phyloP scores from a whole-genome alignment of 2,329 filamentous ascomycete genomes.

The Fusarium graminum region DNA sequence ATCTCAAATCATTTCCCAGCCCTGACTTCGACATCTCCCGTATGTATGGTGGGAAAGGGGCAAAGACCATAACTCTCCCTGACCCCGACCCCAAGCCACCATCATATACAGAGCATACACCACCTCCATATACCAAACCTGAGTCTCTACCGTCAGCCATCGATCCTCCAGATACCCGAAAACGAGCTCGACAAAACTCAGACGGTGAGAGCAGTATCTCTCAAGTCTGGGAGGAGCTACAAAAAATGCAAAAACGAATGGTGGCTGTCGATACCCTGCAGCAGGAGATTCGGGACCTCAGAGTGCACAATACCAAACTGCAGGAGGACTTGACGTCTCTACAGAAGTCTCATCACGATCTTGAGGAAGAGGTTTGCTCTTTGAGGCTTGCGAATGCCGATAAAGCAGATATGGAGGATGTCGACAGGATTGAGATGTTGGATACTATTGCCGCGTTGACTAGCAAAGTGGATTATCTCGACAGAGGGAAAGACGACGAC shows the following conservation, averaged over 20 bases:
- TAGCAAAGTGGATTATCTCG: too few relatives aligned
- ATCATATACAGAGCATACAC: neutral
- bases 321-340: too few relatives aligned
- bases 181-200: slow-evolving; percentile 6
- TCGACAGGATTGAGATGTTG: too few relatives aligned
- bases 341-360: too few relatives aligned
- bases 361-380: too few relatives aligned
- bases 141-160: neutral
- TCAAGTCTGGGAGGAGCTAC: slow-evolving; percentile 10
- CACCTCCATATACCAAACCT: slow-evolving; percentile 6
- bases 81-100: neutral
- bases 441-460: too few relatives aligned
- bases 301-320: too few relatives aligned
- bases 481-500: too few relatives aligned
- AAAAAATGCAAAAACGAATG: neutral
- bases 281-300: too few relatives aligned
- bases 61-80: neutral
- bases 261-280: too few relatives aligned
- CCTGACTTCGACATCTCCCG: slow-evolving; percentile 10
- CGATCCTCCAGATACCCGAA: neutral
- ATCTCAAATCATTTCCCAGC: slow-evolving; percentile 3
- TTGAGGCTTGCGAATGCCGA: too few relatives aligned
- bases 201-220: slow-evolving; percentile 2
- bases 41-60: slow-evolving; percentile 18
- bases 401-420: too few relatives aligned